Percentiles rank a stretch among this genome's conserved stretches.
These are phyloP conservation scores for Penstemon newberryi DNA, from an alignment of 257 asterid genomes.

Conservation along the genomic window DNA sequence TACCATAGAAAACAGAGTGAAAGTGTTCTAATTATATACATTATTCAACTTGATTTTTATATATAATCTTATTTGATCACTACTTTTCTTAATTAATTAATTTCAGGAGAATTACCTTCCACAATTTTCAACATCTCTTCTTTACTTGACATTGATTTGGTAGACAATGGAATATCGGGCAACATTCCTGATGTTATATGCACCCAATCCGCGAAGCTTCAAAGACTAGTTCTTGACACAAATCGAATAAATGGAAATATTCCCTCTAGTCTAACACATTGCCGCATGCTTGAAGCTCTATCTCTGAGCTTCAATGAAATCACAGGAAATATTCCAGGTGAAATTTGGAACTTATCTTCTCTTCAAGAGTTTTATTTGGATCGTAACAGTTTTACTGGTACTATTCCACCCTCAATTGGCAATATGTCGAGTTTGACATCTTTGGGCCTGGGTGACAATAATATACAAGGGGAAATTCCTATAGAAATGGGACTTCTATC, in stretches of 20 bases:
- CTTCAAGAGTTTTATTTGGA: too few relatives aligned
- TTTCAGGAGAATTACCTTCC: too few relatives aligned
- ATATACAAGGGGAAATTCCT: constrained; percentile 15
- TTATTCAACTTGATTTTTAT: too few relatives aligned
- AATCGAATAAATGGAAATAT: neutral
- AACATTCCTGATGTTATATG: neutral
- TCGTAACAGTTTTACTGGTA: neutral
- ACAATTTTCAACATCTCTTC: too few relatives aligned
- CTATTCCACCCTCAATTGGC: constrained; percentile 22
- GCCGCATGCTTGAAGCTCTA: too few relatives aligned
- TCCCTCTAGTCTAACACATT: too few relatives aligned
- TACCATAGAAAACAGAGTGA: too few relatives aligned
- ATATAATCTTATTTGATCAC: too few relatives aligned
- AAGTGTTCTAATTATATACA: too few relatives aligned
- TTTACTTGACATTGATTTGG: too few relatives aligned
- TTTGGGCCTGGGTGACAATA: neutral
- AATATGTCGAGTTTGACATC: constrained; percentile 8
- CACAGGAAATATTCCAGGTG: neutral
- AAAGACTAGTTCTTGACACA: neutral
- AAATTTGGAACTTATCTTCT: neutral
- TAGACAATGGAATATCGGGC: neutral
- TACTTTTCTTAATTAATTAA: too few relatives aligned
- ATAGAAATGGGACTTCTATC: neutral
- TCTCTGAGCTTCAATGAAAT: too few relatives aligned
- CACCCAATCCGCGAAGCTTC: neutral